A percentile compares a stretch with the other conserved stretches of the same genome.
phyloP scores from a whole-genome alignment of 805 yeast species.

The Suhomyces prunicola region DNA sequence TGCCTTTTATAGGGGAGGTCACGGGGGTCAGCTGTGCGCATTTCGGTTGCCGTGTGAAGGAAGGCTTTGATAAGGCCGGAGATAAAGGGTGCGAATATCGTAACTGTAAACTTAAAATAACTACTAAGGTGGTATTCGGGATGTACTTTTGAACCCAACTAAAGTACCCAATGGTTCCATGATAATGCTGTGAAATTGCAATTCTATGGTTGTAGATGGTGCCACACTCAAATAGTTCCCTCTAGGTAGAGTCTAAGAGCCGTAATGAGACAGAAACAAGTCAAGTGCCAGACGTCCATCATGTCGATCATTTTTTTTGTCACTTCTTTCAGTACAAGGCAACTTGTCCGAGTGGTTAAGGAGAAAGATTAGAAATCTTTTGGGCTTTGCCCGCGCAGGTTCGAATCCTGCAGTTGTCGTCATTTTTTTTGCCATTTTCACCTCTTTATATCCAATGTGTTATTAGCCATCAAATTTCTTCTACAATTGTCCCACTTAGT shows the following conservation, averaged over 20 bases:
- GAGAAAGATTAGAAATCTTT: conserved; percentile 53
- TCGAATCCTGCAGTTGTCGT: conserved; percentile 56
- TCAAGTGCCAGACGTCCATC: too few relatives aligned
- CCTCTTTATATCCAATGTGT: too few relatives aligned
- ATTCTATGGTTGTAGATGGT: background rate
- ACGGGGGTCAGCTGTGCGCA: background rate
- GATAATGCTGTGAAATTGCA: background rate
- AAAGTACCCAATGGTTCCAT: background rate
- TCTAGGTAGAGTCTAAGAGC: background rate
- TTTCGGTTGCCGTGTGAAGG: background rate
- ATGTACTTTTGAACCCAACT: background rate
- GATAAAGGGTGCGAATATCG: background rate
- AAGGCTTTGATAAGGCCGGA: background rate
- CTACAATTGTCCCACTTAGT: background rate
- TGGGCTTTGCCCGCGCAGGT: conserved; percentile 40
- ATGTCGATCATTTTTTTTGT: too few relatives aligned
- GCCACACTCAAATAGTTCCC: background rate
- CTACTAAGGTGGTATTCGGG: background rate
- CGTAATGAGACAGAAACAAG: background rate
- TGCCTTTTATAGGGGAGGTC: background rate
- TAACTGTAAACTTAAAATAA: too few relatives aligned
- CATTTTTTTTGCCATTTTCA: conserved; percentile 3
- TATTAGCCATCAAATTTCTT: background rate
- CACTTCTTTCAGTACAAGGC: conserved; percentile 23
- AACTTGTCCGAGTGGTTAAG: conserved; percentile 59